These are phyloP conservation scores for Syzygium aqueum DNA, from an alignment of 345 rosid species.

Conservation along the genomic window DNA sequence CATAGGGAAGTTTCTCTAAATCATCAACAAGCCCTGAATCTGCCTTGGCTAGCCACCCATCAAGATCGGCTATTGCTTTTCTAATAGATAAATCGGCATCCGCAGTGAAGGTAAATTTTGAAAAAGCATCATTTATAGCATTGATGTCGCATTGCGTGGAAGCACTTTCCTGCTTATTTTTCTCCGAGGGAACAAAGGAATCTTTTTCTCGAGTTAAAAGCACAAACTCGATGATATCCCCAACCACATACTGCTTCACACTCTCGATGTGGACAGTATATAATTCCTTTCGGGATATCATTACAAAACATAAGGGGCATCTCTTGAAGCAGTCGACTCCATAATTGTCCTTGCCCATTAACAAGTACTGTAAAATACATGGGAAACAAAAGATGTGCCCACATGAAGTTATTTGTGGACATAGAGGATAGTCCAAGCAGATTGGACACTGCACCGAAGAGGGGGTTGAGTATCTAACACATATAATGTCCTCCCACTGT, in stretches of 20 bases:
- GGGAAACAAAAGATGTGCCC: slow-evolving; percentile 99
- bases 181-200: slow-evolving; percentile 49
- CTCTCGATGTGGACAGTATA: slow-evolving; percentile 70
- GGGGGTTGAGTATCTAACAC: slow-evolving; percentile 80
- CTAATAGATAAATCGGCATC: slow-evolving; percentile 81
- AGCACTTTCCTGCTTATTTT: slow-evolving; percentile 18
- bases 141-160: neutral
- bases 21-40: slow-evolving; percentile 91
- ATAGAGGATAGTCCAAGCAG: slow-evolving; percentile 84
- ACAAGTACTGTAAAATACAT: slow-evolving; percentile 68
- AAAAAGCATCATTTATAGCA: slow-evolving; percentile 37
- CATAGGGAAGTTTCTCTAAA: slow-evolving; percentile 85
- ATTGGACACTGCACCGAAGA: slow-evolving; percentile 84
- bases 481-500: slow-evolving; percentile 84
- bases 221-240: slow-evolving; percentile 63
- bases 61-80: slow-evolving; percentile 79
- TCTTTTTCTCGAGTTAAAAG: slow-evolving; percentile 72
- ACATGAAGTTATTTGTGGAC: slow-evolving; percentile 92
- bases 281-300: slow-evolving; percentile 71
- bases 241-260: slow-evolving; percentile 53
- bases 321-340: slow-evolving; percentile 59
- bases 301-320: slow-evolving; percentile 90
- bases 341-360: slow-evolving; percentile 63
- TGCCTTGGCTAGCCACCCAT: slow-evolving; percentile 77
- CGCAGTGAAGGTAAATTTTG: slow-evolving; percentile 71